Percentiles rank a stretch among this genome's conserved stretches.
These are phyloP conservation scores for Elsinoe ampelina DNA, from an alignment of 2,329 filamentous ascomycete genomes.

Conservation along the genomic window DNA sequence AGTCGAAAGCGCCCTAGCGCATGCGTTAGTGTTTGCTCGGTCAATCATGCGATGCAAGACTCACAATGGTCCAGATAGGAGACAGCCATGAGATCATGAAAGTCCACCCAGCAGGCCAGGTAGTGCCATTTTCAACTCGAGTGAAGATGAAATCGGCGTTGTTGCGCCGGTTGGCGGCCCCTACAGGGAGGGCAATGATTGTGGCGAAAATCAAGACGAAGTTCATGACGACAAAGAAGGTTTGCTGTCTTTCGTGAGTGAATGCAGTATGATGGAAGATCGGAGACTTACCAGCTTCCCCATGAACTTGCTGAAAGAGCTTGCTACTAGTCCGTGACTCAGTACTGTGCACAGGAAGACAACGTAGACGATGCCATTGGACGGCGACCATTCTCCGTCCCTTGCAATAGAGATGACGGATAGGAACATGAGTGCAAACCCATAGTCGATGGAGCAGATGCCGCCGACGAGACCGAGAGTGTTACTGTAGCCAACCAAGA, in stretches of 20 bases:
- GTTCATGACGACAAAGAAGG: constrained; percentile 47
- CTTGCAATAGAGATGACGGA: constrained; percentile 49
- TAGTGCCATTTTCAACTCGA: constrained; percentile 47
- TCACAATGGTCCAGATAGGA: constrained; percentile 51
- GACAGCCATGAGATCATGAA: constrained; percentile 53
- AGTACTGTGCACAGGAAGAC: constrained; percentile 48
- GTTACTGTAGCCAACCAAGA: constrained; percentile 53
- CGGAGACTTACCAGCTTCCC: constrained; percentile 35
- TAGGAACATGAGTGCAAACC: constrained; percentile 49
- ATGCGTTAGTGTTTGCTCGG: not conserved
- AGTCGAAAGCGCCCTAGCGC: constrained; percentile 44
- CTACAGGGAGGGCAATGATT: constrained; percentile 48
- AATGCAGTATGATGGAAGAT: too few species aligned
- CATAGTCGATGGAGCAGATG: constrained; percentile 53
- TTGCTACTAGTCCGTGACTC: constrained; percentile 46
- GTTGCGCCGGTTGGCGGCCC: constrained; percentile 30
- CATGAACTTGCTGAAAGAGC: constrained; percentile 47
- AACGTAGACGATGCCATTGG: constrained; percentile 48
- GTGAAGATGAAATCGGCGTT: constrained; percentile 46
- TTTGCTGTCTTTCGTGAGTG: constrained; percentile 35
- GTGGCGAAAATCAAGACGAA: constrained; percentile 46
- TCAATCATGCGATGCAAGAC: constrained; percentile 16
- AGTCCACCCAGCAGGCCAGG: constrained; percentile 38
- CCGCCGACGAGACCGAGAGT: constrained; percentile 53
- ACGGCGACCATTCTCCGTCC: constrained; percentile 48